Evolutionary conservation across 169 alveolate species (phyloP).

Genomic region (Plasmodium sp.): DNA sequence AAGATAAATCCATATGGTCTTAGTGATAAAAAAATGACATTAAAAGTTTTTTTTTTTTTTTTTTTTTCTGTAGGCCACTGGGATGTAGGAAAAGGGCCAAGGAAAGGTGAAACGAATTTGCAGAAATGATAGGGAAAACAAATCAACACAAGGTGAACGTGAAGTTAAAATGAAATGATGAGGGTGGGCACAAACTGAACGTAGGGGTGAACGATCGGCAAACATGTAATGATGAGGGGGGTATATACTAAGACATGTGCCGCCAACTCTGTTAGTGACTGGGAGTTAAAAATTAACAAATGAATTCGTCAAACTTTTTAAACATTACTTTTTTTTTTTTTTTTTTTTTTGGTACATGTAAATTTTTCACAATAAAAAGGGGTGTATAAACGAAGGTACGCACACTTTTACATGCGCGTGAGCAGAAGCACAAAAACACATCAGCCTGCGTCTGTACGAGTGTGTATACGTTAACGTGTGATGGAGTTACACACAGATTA

Average conservation of each 20-base stretch:
- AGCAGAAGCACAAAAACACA: background rate
- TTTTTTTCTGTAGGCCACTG: background rate
- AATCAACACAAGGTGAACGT: background rate
- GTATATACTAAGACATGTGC: background rate
- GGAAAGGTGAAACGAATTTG: background rate
- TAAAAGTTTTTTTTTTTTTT: conserved; percentile 1
- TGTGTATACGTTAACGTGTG: background rate
- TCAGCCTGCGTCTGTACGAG: background rate
- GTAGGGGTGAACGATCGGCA: background rate
- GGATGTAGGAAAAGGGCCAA: background rate
- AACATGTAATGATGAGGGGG: background rate
- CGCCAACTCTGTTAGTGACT: background rate
- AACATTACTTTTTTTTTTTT: background rate
- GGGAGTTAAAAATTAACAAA: background rate
- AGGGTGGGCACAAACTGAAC: background rate
- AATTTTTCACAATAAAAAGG: background rate
- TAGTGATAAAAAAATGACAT: background rate
- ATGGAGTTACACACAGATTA: background rate
- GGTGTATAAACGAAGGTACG: background rate
- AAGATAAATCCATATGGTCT: conserved; percentile 32
- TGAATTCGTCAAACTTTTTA: background rate
- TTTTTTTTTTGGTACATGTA: background rate
- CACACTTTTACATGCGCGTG: background rate
- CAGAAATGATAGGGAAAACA: background rate
- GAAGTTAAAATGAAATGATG: background rate